phyloP scores from a whole-genome alignment of 805 yeast species.

The Nakazawaea anatomiae region DNA sequence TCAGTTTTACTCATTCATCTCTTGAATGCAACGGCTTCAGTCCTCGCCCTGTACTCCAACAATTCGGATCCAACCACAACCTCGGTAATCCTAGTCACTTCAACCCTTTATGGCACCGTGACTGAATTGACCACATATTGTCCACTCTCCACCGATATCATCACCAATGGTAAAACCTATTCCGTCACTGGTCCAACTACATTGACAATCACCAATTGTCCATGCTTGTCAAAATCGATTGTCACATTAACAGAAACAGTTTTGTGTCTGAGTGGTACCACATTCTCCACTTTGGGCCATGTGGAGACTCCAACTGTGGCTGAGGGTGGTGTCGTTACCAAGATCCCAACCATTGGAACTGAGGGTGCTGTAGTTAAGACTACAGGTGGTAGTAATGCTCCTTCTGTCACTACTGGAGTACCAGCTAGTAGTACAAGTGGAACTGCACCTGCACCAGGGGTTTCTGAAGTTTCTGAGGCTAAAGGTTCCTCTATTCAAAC shows the following conservation, averaged over 20 bases:
- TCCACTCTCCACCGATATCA: slow-evolving; percentile 65
- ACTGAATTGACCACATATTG: slow-evolving; percentile 78
- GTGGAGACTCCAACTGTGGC: slow-evolving; percentile 7
- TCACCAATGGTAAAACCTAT: slow-evolving; percentile 62
- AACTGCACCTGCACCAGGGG: not conserved
- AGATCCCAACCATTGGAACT: too few relatives aligned
- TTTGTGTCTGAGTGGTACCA: slow-evolving; percentile 4
- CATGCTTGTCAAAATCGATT: slow-evolving; percentile 53
- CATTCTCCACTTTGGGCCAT: not conserved
- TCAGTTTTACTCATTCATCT: not conserved
- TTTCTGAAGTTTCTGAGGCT: not conserved
- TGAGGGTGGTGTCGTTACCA: too few relatives aligned
- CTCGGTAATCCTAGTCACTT: slow-evolving; percentile 6
- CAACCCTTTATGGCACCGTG: slow-evolving; percentile 35
- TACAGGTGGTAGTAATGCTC: slow-evolving; percentile 1
- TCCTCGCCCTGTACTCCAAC: slow-evolving; percentile 40
- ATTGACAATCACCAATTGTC: slow-evolving; percentile 79
- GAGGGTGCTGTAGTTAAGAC: too few relatives aligned
- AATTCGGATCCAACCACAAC: slow-evolving; percentile 43
- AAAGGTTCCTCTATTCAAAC: not conserved
- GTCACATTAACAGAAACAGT: slow-evolving; percentile 13
- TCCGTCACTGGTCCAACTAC: slow-evolving; percentile 77
- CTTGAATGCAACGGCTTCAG: not conserved
- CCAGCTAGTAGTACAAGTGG: not conserved
- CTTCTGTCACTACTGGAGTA: not conserved